These are phyloP conservation scores for Fraxinus latifolia DNA, from an alignment of 305 asterid genomes.

Conservation along the genomic window DNA sequence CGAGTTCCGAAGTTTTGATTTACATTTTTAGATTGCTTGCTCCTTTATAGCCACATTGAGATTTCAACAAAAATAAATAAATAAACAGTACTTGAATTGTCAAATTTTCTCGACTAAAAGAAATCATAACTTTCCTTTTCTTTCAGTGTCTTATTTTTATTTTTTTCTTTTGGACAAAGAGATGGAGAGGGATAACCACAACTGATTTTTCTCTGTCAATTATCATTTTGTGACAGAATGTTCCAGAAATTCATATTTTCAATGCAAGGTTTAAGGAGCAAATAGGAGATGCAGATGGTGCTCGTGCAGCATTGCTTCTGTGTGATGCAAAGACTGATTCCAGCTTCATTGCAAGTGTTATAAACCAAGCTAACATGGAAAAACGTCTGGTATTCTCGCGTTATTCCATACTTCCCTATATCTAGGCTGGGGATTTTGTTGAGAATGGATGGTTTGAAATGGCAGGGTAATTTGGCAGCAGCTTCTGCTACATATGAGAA, in stretches of 20 bases:
- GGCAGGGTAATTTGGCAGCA: conserved; percentile 68
- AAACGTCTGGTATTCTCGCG: conserved; percentile 62
- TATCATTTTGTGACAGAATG: conserved; percentile 41
- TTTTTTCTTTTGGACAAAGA: background rate
- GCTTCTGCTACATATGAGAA: conserved; percentile 61
- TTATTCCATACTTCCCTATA: conserved; percentile 23
- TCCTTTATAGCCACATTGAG: background rate
- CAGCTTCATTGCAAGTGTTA: conserved; percentile 44
- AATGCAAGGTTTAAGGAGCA: conserved; percentile 78
- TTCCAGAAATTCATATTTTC: conserved; percentile 74
- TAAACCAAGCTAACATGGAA: conserved; percentile 71
- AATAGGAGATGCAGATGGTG: conserved; percentile 65
- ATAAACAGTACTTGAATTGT: background rate
- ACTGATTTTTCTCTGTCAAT: background rate
- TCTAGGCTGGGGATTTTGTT: conserved; percentile 12
- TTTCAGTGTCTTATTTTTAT: conserved; percentile 3
- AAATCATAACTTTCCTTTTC: background rate
- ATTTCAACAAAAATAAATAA: background rate
- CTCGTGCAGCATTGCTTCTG: conserved; percentile 56
- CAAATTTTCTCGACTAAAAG: background rate
- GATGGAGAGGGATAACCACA: background rate
- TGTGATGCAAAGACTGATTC: conserved; percentile 47
- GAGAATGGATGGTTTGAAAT: conserved; percentile 28
- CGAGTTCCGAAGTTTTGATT: background rate
- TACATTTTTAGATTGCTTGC: background rate